These are phyloP conservation scores for Aspergillus unguis DNA, from an alignment of 2,329 filamentous ascomycete species.

Conservation along the genomic window DNA sequence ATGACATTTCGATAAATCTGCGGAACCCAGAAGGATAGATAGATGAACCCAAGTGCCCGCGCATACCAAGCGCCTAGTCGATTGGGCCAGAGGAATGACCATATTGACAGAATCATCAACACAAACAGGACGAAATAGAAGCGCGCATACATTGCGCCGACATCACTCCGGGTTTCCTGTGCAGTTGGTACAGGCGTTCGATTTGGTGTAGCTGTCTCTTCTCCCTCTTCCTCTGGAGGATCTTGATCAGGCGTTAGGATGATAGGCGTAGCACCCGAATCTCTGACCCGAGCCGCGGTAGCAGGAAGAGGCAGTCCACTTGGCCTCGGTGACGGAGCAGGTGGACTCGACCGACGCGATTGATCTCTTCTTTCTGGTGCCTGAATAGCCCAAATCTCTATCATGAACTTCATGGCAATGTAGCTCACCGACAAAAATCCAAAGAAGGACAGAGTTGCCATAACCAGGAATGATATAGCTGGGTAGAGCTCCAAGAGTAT, in stretches of 20 bases:
- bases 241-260: constrained; percentile 61
- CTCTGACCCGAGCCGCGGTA: constrained; percentile 43
- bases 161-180: constrained; percentile 43
- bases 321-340: constrained; percentile 29
- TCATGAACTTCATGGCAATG: constrained; percentile 63
- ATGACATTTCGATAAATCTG: constrained; percentile 88
- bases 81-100: constrained; percentile 56
- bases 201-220: constrained; percentile 29
- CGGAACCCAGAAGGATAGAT: constrained; percentile 87
- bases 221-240: constrained; percentile 40
- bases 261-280: constrained; percentile 53
- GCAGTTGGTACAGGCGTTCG: constrained; percentile 33
- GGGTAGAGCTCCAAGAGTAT: constrained; percentile 56
- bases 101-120: constrained; percentile 57
- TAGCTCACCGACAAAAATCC: constrained; percentile 60
- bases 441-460: constrained; percentile 57
- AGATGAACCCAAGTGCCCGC: constrained; percentile 65
- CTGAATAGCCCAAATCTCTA: constrained; percentile 66
- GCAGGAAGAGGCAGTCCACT: constrained; percentile 50
- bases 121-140: constrained; percentile 60
- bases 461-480: constrained; percentile 53
- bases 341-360: constrained; percentile 26
- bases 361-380: constrained; percentile 42
- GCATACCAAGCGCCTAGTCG: constrained; percentile 54
- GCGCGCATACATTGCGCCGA: constrained; percentile 58